Percentiles rank a stretch among this genome's conserved stretches.
phyloP scores from a whole-genome alignment of 768 basidiomycete species.

The Trametes sanguinea region DNA sequence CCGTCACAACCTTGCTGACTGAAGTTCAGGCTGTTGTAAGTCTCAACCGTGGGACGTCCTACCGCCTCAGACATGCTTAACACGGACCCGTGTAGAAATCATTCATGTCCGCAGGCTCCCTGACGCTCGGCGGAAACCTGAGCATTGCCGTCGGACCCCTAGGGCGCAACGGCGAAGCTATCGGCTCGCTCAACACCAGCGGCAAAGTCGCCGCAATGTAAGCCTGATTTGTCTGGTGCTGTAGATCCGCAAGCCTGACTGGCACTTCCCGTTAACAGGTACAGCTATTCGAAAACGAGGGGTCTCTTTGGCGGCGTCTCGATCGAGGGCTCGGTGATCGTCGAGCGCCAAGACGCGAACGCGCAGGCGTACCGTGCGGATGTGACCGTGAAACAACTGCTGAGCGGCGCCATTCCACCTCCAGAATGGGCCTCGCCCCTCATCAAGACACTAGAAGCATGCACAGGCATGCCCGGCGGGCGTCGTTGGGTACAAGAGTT shows the following conservation, averaged over 20 bases:
- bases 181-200: slow-evolving; percentile 76
- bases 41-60: slow-evolving; percentile 7
- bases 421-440: slow-evolving; percentile 82
- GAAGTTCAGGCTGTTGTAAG: slow-evolving; percentile 50
- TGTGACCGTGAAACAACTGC: slow-evolving; percentile 76
- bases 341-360: slow-evolving; percentile 94
- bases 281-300: slow-evolving; percentile 88
- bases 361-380: slow-evolving; percentile 73
- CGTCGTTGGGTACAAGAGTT: slow-evolving; percentile 68
- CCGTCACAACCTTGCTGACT: background rate
- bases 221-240: slow-evolving; percentile 17
- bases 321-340: slow-evolving; percentile 85
- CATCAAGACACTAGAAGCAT: slow-evolving; percentile 70
- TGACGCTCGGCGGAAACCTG: slow-evolving; percentile 90
- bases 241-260: background rate
- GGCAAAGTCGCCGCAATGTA: slow-evolving; percentile 93
- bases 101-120: slow-evolving; percentile 93
- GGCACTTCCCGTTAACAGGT: slow-evolving; percentile 47
- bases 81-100: slow-evolving; percentile 48
- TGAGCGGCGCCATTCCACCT: slow-evolving; percentile 71
- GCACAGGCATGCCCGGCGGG: slow-evolving; percentile 68
- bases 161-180: slow-evolving; percentile 93
- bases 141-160: slow-evolving; percentile 89
- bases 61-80: background rate
- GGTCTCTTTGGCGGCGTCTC: slow-evolving; percentile 94